These are phyloP conservation scores for Plasmodium relictum DNA, from an alignment of 169 alveolate species.

Conservation along the genomic window DNA sequence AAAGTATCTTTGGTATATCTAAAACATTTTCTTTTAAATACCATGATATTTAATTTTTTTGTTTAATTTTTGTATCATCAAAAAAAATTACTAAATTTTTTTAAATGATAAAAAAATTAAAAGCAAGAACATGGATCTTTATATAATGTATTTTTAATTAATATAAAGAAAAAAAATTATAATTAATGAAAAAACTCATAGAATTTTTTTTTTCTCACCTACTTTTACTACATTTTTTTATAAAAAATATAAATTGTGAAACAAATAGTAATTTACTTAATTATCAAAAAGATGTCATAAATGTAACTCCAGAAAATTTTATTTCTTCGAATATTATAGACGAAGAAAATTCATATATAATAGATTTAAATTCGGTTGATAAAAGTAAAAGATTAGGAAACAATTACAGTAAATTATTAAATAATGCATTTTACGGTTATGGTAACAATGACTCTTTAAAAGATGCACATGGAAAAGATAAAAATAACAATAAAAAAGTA, in stretches of 20 bases:
- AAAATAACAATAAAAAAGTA: background rate
- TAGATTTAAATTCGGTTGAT: conserved; percentile 21
- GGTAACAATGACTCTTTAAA: background rate
- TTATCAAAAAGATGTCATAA: conserved; percentile 8
- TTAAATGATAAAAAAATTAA: background rate
- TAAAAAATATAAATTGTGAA: conserved; percentile 50
- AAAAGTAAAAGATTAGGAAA: conserved; percentile 25
- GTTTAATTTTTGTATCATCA: conserved; percentile 6
- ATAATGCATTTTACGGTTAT: conserved; percentile 24
- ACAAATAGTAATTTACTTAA: conserved; percentile 7
- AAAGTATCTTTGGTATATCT: conserved; percentile 5
- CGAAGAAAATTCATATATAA: conserved; percentile 36
- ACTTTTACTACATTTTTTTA: conserved; percentile 21
- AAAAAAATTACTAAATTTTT: conserved; percentile 18
- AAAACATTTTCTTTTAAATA: conserved; percentile 9
- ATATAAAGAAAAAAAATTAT: conserved; percentile 1
- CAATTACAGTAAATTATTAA: conserved; percentile 6
- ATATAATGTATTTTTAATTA: conserved; percentile 9
- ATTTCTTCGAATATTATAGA: conserved; percentile 20
- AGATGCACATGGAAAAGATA: background rate
- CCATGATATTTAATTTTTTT: conserved; percentile 2
- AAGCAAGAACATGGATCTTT: conserved; percentile 19
- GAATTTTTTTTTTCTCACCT: conserved; percentile 16
- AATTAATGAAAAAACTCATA: conserved; percentile 51
- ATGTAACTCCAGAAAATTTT: background rate